A percentile compares a stretch with the other conserved stretches of the same genome.
These are phyloP conservation scores for Sabuloglossum arenarium DNA, from an alignment of 495 filamentous ascomycete genomes.

Conservation along the genomic window DNA sequence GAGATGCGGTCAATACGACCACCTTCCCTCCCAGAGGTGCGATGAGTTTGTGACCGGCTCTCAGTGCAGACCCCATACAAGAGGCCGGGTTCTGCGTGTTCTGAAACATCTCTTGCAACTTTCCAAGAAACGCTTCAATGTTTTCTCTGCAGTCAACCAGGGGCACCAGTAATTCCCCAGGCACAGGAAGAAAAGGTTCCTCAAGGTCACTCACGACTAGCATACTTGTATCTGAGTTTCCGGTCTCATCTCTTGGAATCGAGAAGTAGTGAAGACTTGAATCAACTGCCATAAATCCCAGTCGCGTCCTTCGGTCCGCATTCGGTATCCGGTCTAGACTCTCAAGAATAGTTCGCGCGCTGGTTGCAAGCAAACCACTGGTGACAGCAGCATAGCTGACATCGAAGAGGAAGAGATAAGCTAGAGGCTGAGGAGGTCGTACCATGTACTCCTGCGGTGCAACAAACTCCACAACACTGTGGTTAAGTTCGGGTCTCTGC, in stretches of 20 bases:
- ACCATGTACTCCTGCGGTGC: slow-evolving; percentile 99
- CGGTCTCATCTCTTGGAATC: slow-evolving; percentile 70
- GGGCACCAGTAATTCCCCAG: slow-evolving; percentile 79
- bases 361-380: slow-evolving; percentile 85
- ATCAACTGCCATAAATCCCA: slow-evolving; percentile 92
- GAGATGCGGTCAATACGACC: slow-evolving; percentile 64
- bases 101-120: slow-evolving; percentile 92
- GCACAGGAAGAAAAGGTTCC: slow-evolving; percentile 90
- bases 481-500: slow-evolving; percentile 77
- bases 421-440: slow-evolving; percentile 82
- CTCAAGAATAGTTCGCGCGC: slow-evolving; percentile 81
- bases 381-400: slow-evolving; percentile 85
- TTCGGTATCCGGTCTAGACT: slow-evolving; percentile 94
- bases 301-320: slow-evolving; percentile 72
- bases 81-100: slow-evolving; percentile 70
- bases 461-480: slow-evolving; percentile 88
- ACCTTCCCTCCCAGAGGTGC: slow-evolving; percentile 87
- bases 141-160: slow-evolving; percentile 73
- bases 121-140: slow-evolving; percentile 75
- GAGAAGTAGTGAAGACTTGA: slow-evolving; percentile 91
- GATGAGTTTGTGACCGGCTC: slow-evolving; percentile 88
- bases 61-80: slow-evolving; percentile 81
- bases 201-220: slow-evolving; percentile 90
- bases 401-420: slow-evolving; percentile 96
- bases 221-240: slow-evolving; percentile 67